Base-by-base conservation (phyloP, 768 basidiomycete genomes). In the Pholiota microspora region DNA sequence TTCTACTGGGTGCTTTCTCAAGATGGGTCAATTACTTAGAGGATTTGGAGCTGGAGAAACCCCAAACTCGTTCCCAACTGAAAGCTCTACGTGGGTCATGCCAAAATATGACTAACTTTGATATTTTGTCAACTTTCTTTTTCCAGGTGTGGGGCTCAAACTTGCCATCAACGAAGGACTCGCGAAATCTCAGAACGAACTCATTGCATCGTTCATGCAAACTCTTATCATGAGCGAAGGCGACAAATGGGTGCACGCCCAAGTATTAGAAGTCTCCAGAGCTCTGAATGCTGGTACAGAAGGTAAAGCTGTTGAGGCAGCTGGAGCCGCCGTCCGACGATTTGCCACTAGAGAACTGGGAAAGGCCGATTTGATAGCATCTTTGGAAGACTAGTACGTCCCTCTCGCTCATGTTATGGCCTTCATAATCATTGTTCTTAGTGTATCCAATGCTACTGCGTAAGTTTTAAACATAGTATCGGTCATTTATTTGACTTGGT, bases 161-260 rank as follows among this genome's bases (percentile, higher is more conserved):
- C 80, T 94, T 42, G 95, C 94, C 2, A 97, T 98, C 49, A 91
- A 94, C 64, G 87, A 87, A 61, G 92, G 92, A 16, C 77, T 96
- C 36, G 81, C 88, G 58, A 85, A 83, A 62, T 84, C 86, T 0
- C 88, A 92, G 66, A 88, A 83, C 57, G 87, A 92, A 63, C 78
- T 98, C 42, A 89, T 92, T 47, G 90, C 95, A 3, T 94, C 92
- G 0, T 98, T 95, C 70, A 75, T 98, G 63, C 95, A 98, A 72
- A 93, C 93, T 13, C 74, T 98, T 31, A 84, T 98, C 61, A 98
- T 98, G 95, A 93, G 90, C 53, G 94, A 97, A 75, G 95, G 95
- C 13, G 91, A 95, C 61, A 80, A 83, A 57, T 97, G 92, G 91
- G 81, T 98, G n/a, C 75, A 75, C 54, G 78, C 83, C 2, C 83